Evolutionary conservation across 2,329 filamentous ascomycete species (phyloP).

Genomic region (Colletotrichum shisoi): DNA sequence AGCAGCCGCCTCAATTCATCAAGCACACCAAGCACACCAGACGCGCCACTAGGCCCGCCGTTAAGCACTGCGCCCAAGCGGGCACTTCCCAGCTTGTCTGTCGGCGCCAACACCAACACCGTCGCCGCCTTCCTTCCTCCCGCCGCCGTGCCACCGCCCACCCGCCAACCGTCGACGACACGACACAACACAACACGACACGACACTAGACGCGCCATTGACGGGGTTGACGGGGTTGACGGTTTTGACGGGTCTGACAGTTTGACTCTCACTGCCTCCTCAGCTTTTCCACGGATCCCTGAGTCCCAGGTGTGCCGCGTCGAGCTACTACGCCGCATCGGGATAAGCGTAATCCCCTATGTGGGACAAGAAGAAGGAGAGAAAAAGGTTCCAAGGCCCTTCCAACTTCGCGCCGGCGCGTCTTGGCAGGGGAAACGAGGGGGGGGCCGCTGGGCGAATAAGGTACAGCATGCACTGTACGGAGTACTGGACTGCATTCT

Average conservation of each 20-base stretch:
- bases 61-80: slow-evolving; percentile 14
- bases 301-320: not conserved
- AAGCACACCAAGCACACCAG: slow-evolving; percentile 1
- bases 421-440: slow-evolving; percentile 30
- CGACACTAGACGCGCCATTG: too few relatives aligned
- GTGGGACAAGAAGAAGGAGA: not conserved
- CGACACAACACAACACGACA: not conserved
- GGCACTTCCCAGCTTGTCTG: not conserved
- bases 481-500: not conserved
- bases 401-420: slow-evolving; percentile 19
- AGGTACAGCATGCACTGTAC: not conserved
- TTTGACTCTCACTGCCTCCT: slow-evolving; percentile 24
- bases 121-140: not conserved
- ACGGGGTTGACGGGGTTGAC: too few relatives aligned
- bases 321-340: slow-evolving; percentile 26
- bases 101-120: not conserved
- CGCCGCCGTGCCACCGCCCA: not conserved
- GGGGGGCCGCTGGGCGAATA: not conserved
- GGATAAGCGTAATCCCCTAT: slow-evolving; percentile 14
- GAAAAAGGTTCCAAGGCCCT: slow-evolving; percentile 15
- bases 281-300: slow-evolving; percentile 2
- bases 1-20: not conserved
- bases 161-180: slow-evolving; percentile 12
- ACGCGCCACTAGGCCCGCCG: too few relatives aligned
- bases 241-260: not conserved